Evolutionary conservation across 2,329 filamentous ascomycete genomes (phyloP).

Genomic region (Mollisia scopiformis): DNA sequence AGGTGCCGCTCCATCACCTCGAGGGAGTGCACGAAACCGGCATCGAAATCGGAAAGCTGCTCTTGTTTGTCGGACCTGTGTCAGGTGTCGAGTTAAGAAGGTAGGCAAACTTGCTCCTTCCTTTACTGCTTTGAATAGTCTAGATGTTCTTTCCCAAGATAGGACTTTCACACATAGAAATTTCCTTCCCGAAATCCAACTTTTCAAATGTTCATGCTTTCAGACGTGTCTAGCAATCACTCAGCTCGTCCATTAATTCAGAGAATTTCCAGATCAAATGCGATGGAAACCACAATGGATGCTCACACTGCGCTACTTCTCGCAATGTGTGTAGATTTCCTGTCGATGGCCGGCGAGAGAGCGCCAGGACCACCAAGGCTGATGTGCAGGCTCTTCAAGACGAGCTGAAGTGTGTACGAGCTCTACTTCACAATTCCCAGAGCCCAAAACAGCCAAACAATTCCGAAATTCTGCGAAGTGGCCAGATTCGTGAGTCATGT

Average conservation of each 20-base stretch:
- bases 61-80: not conserved
- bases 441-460: not conserved
- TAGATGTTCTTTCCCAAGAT: not conserved
- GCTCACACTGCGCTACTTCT: not conserved
- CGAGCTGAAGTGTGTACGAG: not conserved
- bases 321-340: not conserved
- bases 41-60: not conserved
- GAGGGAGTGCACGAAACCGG: not conserved
- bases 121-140: not conserved
- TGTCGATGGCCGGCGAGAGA: not conserved
- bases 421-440: too few relatives aligned
- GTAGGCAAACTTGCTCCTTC: not conserved
- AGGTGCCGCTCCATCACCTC: not conserved
- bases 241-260: not conserved
- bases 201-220: not conserved
- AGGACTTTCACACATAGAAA: not conserved
- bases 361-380: not conserved
- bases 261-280: not conserved
- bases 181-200: not conserved
- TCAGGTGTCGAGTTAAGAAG: not conserved
- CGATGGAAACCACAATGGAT: not conserved
- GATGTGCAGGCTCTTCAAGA: not conserved
- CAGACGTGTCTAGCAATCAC: not conserved
- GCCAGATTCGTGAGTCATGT: too few relatives aligned
- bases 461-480: not conserved